Conservation (phyloP, 768 basidiomycete species). For the Podaxis pistillaris region DNA sequence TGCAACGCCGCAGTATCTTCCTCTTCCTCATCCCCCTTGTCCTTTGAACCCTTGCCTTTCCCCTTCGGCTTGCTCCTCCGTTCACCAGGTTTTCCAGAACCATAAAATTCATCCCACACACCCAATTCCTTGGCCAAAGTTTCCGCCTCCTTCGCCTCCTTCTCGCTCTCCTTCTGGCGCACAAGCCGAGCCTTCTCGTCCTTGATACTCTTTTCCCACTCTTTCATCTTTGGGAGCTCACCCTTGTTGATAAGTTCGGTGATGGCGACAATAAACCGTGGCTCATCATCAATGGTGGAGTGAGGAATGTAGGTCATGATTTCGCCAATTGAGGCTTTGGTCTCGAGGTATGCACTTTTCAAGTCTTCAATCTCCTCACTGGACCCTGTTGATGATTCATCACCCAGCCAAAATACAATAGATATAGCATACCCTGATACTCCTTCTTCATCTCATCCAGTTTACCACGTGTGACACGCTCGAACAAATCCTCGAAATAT, state of each 20-base stretch:
- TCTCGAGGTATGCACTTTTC: constrained; percentile 66
- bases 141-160: constrained; percentile 86
- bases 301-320: constrained; percentile 89
- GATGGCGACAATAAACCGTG: constrained; percentile 73
- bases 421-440: constrained; percentile 75
- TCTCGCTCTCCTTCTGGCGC: constrained; percentile 69
- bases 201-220: constrained; percentile 71
- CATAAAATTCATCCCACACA: constrained; percentile 94
- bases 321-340: constrained; percentile 70
- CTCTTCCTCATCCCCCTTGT: constrained; percentile 33
- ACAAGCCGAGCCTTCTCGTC: constrained; percentile 79
- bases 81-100: constrained; percentile 64
- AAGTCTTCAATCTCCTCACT: constrained; percentile 82
- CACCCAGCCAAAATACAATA: not conserved
- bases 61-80: constrained; percentile 52
- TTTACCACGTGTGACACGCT: constrained; percentile 79
- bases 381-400: constrained; percentile 58
- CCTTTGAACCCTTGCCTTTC: constrained; percentile 38
- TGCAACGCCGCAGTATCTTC: constrained; percentile 67
- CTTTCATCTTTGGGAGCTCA: constrained; percentile 49
- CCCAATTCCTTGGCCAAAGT: constrained; percentile 81
- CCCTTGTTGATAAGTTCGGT: constrained; percentile 63
- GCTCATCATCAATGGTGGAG: constrained; percentile 80
- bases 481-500: constrained; percentile 90
- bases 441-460: constrained; percentile 92